A percentile compares a stretch with the other conserved stretches of the same genome.
These are phyloP conservation scores for Arachnomyces sp. DNA, from an alignment of 2,329 filamentous ascomycete species.

Conservation along the genomic window DNA sequence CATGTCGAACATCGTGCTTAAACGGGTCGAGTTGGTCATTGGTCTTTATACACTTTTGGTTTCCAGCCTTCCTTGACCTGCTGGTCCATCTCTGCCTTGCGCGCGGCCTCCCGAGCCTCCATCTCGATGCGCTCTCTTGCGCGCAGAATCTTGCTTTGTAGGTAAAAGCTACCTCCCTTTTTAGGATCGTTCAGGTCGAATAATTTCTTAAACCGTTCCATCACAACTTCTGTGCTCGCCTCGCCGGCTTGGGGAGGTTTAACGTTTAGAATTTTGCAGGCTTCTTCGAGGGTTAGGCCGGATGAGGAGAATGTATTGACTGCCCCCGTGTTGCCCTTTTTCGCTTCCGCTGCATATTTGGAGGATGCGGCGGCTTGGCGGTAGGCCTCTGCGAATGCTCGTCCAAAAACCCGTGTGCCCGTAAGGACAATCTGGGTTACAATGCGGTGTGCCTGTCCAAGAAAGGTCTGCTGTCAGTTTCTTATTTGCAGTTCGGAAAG, in stretches of 20 bases:
- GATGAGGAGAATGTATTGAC: slow-evolving; percentile 53
- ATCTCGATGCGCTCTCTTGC: slow-evolving; percentile 88
- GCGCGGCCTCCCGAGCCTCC: slow-evolving; percentile 66
- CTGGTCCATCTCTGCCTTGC: slow-evolving; percentile 65
- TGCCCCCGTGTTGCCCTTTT: slow-evolving; percentile 48
- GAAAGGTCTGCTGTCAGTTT: slow-evolving; percentile 3
- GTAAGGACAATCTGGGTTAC: slow-evolving; percentile 89
- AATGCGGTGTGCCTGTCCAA: slow-evolving; percentile 75
- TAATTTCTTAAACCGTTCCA: slow-evolving; percentile 83
- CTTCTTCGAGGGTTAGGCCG: slow-evolving; percentile 89
- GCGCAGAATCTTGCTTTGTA: slow-evolving; percentile 92
- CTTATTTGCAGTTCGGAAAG: background rate
- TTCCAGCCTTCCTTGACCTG: slow-evolving; percentile 83
- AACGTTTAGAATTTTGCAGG: slow-evolving; percentile 94
- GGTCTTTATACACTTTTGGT: slow-evolving; percentile 89
- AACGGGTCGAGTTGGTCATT: slow-evolving; percentile 36
- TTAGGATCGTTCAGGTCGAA: slow-evolving; percentile 93
- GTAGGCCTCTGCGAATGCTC: slow-evolving; percentile 89
- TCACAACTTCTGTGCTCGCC: slow-evolving; percentile 69
- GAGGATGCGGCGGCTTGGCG: slow-evolving; percentile 86
- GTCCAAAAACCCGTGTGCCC: slow-evolving; percentile 83
- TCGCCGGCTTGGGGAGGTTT: slow-evolving; percentile 74
- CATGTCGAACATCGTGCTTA: background rate
- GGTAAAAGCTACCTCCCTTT: slow-evolving; percentile 94
- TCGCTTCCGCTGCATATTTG: slow-evolving; percentile 68